phyloP scores from a whole-genome alignment of 305 asterid genomes.

The Stenogyne calaminthoides region DNA sequence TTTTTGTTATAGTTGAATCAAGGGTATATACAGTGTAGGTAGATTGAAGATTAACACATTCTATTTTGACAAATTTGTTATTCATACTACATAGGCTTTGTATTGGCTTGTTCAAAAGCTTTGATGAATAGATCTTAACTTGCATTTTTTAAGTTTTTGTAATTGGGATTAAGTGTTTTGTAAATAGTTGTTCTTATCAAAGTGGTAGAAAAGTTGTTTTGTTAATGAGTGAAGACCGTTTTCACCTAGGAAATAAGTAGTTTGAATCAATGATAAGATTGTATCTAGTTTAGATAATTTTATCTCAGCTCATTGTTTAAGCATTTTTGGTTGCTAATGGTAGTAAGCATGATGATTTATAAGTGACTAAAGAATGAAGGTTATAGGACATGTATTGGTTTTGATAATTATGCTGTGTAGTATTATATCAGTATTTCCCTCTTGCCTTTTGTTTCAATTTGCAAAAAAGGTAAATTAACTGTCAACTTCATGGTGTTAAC shows the following conservation, averaged over 20 bases:
- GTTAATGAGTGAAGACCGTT: neutral
- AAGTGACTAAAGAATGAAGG: neutral
- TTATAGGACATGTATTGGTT: neutral
- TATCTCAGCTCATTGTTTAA: neutral
- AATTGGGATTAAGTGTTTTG: neutral
- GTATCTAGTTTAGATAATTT: neutral
- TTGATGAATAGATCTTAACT: neutral
- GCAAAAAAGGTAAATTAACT: neutral
- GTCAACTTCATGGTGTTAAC: constrained; percentile 6
- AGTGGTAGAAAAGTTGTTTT: neutral
- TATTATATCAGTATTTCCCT: neutral
- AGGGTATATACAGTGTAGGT: neutral
- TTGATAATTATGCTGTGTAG: neutral
- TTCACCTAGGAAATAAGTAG: neutral
- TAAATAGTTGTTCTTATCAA: neutral
- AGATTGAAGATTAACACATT: neutral
- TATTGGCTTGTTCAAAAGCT: neutral
- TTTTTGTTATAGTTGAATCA: neutral
- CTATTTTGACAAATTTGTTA: neutral
- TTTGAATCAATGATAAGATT: neutral
- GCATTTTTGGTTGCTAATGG: neutral
- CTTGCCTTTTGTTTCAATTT: neutral
- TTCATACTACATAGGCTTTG: neutral
- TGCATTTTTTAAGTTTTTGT: neutral
- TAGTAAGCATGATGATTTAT: neutral